A percentile compares a stretch with the other conserved stretches of the same genome.
These are phyloP conservation scores for Rhodotorula graminis DNA, from an alignment of 768 basidiomycete genomes.

Conservation along the genomic window DNA sequence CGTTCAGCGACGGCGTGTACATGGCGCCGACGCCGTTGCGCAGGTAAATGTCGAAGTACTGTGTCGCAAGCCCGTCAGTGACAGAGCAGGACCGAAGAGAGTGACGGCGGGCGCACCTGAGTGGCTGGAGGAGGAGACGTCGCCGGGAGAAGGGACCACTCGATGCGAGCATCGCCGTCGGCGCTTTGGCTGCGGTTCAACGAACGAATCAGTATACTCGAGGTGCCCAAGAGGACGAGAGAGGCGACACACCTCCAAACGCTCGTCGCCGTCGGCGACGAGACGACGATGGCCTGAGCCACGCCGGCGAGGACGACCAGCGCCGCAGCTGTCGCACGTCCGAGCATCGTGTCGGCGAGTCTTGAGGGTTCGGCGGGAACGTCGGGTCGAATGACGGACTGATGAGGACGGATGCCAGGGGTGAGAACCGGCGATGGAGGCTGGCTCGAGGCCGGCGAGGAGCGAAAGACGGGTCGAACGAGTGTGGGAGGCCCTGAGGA, in stretches of 20 bases:
- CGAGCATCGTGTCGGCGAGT: background rate
- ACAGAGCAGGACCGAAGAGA: too few species aligned
- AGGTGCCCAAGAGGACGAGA: background rate
- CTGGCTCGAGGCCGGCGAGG: background rate
- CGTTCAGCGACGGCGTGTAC: conserved; percentile 23
- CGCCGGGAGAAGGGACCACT: conserved; percentile 11
- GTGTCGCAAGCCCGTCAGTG: background rate
- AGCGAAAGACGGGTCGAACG: background rate
- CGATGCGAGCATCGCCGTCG: background rate
- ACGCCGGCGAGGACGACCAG: background rate
- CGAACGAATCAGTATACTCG: too few species aligned
- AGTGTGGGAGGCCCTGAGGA: background rate
- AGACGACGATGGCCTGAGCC: background rate
- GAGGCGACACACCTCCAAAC: background rate
- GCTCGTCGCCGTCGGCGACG: background rate
- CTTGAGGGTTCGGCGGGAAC: background rate
- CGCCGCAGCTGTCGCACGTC: background rate
- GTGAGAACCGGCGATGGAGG: background rate
- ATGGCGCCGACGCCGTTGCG: conserved; percentile 16
- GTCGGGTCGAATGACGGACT: background rate
- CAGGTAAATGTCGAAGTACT: conserved; percentile 26
- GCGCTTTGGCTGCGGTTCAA: background rate
- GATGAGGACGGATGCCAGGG: too few species aligned
- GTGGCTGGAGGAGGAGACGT: conserved; percentile 16
- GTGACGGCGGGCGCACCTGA: background rate